phyloP scores from a whole-genome alignment of 2,329 filamentous ascomycete genomes.

The Pseudomassariella vexata region DNA sequence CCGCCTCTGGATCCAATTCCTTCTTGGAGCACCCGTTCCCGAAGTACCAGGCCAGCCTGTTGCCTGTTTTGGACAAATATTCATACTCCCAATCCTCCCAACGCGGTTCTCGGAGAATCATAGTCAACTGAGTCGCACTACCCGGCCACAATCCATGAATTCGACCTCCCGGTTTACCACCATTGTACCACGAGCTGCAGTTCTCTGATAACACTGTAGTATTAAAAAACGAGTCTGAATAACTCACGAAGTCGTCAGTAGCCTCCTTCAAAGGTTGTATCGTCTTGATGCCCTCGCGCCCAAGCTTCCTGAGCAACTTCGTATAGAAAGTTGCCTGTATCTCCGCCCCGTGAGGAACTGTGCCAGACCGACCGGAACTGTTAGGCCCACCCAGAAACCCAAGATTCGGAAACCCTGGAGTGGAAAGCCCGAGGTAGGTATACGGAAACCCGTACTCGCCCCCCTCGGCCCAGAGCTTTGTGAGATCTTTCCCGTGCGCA shows the following conservation, averaged over 20 bases:
- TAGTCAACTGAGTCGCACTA: constrained; percentile 56
- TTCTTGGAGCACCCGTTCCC: constrained; percentile 61
- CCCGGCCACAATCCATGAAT: constrained; percentile 69
- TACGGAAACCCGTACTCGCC: constrained; percentile 58
- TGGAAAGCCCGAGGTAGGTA: constrained; percentile 59
- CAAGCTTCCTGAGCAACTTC: constrained; percentile 61
- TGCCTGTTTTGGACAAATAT: constrained; percentile 36
- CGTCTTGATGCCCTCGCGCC: constrained; percentile 59
- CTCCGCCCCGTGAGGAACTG: constrained; percentile 62
- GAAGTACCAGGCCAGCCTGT: constrained; percentile 56
- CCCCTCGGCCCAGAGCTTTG: constrained; percentile 48
- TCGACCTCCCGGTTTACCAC: constrained; percentile 53
- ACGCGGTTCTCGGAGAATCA: constrained; percentile 46
- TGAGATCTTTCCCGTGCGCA: constrained; percentile 47
- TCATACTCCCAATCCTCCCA: constrained; percentile 53
- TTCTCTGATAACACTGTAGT: constrained; percentile 52
- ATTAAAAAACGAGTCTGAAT: constrained; percentile 50
- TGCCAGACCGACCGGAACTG: constrained; percentile 54
- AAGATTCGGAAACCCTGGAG: constrained; percentile 63
- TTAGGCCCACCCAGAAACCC: constrained; percentile 60
- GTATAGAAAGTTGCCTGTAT: constrained; percentile 60
- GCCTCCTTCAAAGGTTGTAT: constrained; percentile 52
- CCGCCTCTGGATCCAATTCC: constrained; percentile 48
- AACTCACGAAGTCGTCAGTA: constrained; percentile 58
- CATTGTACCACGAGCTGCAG: constrained; percentile 70